Evolutionary conservation across 1,284 basidiomycete species (phyloP).

Genomic region (Naganishia albida): DNA sequence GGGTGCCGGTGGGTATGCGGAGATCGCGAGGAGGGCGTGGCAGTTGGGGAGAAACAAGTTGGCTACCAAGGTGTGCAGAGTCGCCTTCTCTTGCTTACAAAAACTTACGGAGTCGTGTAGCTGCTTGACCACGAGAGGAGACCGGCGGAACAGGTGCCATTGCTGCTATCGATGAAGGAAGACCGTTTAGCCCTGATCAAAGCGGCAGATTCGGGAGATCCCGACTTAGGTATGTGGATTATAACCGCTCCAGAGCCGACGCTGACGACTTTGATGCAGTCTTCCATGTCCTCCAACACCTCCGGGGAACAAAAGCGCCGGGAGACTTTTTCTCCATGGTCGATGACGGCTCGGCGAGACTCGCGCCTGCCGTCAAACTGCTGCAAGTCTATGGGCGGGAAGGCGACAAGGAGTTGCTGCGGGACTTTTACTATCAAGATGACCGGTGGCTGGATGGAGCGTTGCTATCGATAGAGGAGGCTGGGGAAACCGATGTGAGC

Average conservation of each 20-base stretch:
- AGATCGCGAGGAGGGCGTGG: conserved; percentile 93
- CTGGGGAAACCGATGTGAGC: conserved; percentile 63
- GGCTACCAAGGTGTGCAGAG: conserved; percentile 72
- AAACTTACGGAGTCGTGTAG: conserved; percentile 52
- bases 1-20: conserved; percentile 77
- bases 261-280: conserved; percentile 59
- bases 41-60: conserved; percentile 79
- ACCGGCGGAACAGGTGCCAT: conserved; percentile 89
- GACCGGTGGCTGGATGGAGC: conserved; percentile 92
- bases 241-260: neutral
- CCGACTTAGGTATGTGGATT: conserved; percentile 73
- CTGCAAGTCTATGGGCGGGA: conserved; percentile 86
- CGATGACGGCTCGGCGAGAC: conserved; percentile 76
- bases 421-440: conserved; percentile 98
- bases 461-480: conserved; percentile 79
- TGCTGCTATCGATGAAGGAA: conserved; percentile 91
- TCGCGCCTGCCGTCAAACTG: conserved; percentile 71
- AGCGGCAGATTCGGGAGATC: conserved; percentile 91
- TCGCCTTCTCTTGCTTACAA: neutral
- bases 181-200: conserved; percentile 84
- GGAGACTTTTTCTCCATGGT: conserved; percentile 94
- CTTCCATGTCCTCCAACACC: conserved; percentile 82
- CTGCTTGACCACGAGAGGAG: conserved; percentile 87
- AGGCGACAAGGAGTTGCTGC: conserved; percentile 84
- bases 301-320: conserved; percentile 77